Conservation (phyloP, 2,329 filamentous ascomycete genomes). For the Shiraia sp. region DNA sequence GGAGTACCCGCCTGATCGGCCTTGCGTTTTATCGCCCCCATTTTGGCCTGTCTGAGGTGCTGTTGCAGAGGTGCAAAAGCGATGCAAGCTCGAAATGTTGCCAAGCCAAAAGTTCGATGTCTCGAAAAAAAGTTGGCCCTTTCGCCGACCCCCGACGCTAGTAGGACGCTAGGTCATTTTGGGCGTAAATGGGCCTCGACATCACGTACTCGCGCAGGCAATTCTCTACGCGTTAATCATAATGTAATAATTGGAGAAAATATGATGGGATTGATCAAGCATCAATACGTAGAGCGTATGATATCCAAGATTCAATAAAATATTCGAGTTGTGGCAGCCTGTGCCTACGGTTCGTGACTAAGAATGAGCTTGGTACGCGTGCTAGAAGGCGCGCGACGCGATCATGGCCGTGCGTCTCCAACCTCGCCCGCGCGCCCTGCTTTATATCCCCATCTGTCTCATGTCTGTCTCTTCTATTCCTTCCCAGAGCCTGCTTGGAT, state of each 20-base stretch:
- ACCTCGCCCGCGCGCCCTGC: conserved; percentile 5
- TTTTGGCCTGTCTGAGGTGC: conserved; percentile 22
- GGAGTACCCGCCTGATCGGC: conserved; percentile 42
- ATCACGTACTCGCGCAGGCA: too few species aligned
- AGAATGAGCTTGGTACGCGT: conserved; percentile 8
- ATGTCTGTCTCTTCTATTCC: conserved; percentile 3
- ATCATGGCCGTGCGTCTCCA: conserved; percentile 7
- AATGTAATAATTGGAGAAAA: too few species aligned
- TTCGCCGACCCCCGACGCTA: conserved; percentile 11
- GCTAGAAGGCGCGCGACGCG: conserved; percentile 11
- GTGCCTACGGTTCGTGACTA: conserved; percentile 2
- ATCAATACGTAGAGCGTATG: too few species aligned
- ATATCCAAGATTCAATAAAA: too few species aligned
- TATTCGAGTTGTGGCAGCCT: too few species aligned
- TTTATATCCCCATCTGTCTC: conserved; percentile 11
- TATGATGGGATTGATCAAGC: too few species aligned
- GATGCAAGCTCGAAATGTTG: conserved; percentile 10
- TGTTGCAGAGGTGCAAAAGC: conserved; percentile 10
- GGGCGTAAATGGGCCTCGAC: conserved; percentile 6
- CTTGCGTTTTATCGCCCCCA: conserved; percentile 54
- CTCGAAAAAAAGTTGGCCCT: conserved; percentile 2
- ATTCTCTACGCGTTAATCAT: neutral
- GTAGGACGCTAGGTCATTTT: conserved; percentile 4
- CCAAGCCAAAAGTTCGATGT: conserved; percentile 20
- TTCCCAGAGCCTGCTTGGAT: conserved; percentile 4